Percentiles rank a stretch among this genome's conserved stretches.
These are phyloP conservation scores for Aspergillus olivimuriae DNA, from an alignment of 495 filamentous ascomycete genomes.

Conservation along the genomic window DNA sequence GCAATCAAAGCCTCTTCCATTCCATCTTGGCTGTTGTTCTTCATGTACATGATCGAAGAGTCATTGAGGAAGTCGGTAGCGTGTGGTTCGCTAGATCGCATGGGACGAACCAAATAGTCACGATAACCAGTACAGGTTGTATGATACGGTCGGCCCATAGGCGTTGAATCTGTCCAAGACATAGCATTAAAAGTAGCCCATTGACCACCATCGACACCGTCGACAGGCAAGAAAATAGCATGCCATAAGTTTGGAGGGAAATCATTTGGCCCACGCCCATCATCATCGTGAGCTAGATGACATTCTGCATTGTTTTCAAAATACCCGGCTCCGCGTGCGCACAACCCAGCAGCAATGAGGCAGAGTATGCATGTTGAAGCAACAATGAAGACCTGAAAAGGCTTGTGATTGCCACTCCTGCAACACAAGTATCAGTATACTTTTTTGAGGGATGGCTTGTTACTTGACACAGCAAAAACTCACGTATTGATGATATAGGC, in stretches of 20 bases:
- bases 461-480: neutral
- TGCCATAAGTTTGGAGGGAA: conserved; percentile 85
- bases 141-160: conserved; percentile 70
- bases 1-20: too few species aligned
- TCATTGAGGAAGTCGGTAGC: too few species aligned
- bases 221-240: conserved; percentile 81
- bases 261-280: conserved; percentile 82
- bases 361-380: conserved; percentile 79
- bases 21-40: too few species aligned
- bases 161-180: conserved; percentile 82
- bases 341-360: conserved; percentile 74
- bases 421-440: neutral
- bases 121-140: conserved; percentile 76
- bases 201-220: conserved; percentile 63
- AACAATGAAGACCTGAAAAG: conserved; percentile 73
- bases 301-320: conserved; percentile 63
- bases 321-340: conserved; percentile 70
- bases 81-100: too few species aligned
- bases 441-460: too few species aligned
- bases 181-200: conserved; percentile 89
- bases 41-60: too few species aligned
- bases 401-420: conserved; percentile 56
- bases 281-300: conserved; percentile 62
- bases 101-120: conserved; percentile 15
- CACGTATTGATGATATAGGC: conserved; percentile 75